Percentiles rank a stretch among this genome's conserved stretches.
Conservation (phyloP, 495 filamentous ascomycete species). For the Podospora bellae-mahoneyi region DNA sequence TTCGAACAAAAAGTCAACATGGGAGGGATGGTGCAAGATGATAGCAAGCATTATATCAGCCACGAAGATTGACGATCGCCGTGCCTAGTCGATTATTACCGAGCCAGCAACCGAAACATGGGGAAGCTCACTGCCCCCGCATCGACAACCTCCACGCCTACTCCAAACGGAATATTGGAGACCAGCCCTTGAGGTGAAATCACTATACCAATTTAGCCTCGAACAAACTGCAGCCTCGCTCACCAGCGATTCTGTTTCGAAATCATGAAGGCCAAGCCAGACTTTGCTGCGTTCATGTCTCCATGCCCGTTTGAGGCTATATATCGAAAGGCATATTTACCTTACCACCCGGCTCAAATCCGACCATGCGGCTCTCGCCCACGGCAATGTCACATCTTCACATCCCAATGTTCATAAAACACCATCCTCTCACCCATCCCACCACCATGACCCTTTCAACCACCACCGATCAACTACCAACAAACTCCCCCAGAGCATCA, state of each 20-base stretch:
- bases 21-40: too few species aligned
- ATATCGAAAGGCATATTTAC: not conserved
- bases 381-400: not conserved
- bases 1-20: too few species aligned
- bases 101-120: not conserved
- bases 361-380: not conserved
- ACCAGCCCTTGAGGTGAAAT: not conserved
- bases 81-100: not conserved
- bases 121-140: not conserved
- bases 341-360: not conserved
- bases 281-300: not conserved
- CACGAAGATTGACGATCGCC: too few species aligned
- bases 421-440: not conserved
- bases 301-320: not conserved
- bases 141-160: not conserved
- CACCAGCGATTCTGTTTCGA: not conserved
- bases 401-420: not conserved
- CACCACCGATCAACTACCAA: not conserved
- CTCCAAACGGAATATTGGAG: not conserved
- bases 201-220: not conserved
- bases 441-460: not conserved
- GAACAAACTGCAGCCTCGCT: not conserved
- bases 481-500: not conserved
- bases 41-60: too few species aligned
- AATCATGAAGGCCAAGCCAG: not conserved